Percentiles rank a stretch among this genome's conserved stretches.
phyloP scores from a whole-genome alignment of 2,329 filamentous ascomycete genomes.

The Zelopaecilomyces penicillatus region DNA sequence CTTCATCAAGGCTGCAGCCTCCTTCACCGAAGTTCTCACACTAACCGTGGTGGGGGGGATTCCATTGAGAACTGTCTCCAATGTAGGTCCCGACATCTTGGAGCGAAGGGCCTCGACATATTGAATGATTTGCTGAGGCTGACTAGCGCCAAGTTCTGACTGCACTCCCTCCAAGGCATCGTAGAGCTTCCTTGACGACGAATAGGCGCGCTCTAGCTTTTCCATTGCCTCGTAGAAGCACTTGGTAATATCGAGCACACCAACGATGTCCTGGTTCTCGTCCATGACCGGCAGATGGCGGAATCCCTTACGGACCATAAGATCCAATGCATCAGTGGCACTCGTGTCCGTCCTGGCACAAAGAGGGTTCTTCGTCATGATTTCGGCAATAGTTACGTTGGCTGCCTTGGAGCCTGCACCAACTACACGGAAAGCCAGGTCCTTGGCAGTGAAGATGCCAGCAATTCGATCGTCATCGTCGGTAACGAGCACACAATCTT shows the following conservation, averaged over 20 bases:
- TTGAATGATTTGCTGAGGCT: conserved; percentile 97
- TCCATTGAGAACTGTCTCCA: conserved; percentile 89
- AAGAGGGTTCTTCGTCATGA: conserved; percentile 99
- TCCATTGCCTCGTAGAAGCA: conserved; percentile 99
- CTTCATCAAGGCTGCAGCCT: conserved; percentile 93
- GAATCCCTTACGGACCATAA: conserved; percentile 98
- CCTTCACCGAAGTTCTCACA: conserved; percentile 90
- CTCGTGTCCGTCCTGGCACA: conserved; percentile 97
- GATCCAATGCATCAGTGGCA: conserved; percentile 90
- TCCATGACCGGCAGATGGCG: conserved; percentile 98
- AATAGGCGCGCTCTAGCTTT: conserved; percentile 95
- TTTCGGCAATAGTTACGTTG: conserved; percentile 89
- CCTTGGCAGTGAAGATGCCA: conserved; percentile 98
- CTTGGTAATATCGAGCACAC: conserved; percentile 97
- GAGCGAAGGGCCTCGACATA: conserved; percentile 91
- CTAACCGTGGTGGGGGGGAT: conserved; percentile 90
- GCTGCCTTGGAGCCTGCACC: conserved; percentile 82
- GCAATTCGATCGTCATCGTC: conserved; percentile 97
- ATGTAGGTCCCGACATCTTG: conserved; percentile 96
- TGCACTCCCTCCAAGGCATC: conserved; percentile 97
- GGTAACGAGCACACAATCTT: conserved; percentile 95
- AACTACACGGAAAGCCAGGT: conserved; percentile 93
- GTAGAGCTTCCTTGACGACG: conserved; percentile 95
- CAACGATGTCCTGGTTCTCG: conserved; percentile 98
- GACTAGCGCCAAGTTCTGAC: conserved; percentile 88